These are phyloP conservation scores for Dissophora globulifera DNA, from an alignment of 192 early-diverging fungal genomes.

Conservation along the genomic window DNA sequence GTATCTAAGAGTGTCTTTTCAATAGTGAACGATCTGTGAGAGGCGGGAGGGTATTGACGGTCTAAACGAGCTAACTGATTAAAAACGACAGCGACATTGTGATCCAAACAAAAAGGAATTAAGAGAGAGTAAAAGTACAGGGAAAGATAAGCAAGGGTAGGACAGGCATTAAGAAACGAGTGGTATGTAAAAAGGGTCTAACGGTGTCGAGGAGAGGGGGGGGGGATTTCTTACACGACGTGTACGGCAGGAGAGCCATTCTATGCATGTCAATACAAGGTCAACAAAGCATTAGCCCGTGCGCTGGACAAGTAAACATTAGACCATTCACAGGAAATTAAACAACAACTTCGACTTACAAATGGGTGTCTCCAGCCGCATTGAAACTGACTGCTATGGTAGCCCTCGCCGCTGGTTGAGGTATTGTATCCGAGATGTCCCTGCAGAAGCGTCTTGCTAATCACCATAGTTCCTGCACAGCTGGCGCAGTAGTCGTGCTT, in stretches of 20 bases:
- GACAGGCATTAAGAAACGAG: neutral
- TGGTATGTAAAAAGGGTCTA: neutral
- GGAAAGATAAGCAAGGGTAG: neutral
- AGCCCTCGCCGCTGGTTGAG: slow-evolving; percentile 59
- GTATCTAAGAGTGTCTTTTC: too few species aligned
- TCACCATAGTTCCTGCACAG: slow-evolving; percentile 54
- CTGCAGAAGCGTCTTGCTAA: slow-evolving; percentile 58
- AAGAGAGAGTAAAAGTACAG: neutral
- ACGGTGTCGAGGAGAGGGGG: too few species aligned
- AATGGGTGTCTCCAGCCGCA: slow-evolving; percentile 67
- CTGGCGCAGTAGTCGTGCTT: slow-evolving; percentile 54
- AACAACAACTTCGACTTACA: slow-evolving; percentile 60
- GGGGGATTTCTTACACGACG: neutral
- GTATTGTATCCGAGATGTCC: slow-evolving; percentile 65
- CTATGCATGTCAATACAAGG: neutral
- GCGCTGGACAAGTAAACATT: neutral
- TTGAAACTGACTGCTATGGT: slow-evolving; percentile 61
- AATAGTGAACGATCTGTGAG: too few species aligned
- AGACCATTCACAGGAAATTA: neutral
- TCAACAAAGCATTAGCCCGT: slow-evolving; percentile 1
- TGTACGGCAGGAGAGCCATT: slow-evolving; percentile 20
- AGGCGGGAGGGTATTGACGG: too few species aligned
- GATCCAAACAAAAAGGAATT: neutral
- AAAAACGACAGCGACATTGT: neutral
- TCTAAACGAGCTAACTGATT: too few species aligned